Base-by-base conservation (phyloP, 495 filamentous ascomycete species). In the Penicillium egyptiacum region DNA sequence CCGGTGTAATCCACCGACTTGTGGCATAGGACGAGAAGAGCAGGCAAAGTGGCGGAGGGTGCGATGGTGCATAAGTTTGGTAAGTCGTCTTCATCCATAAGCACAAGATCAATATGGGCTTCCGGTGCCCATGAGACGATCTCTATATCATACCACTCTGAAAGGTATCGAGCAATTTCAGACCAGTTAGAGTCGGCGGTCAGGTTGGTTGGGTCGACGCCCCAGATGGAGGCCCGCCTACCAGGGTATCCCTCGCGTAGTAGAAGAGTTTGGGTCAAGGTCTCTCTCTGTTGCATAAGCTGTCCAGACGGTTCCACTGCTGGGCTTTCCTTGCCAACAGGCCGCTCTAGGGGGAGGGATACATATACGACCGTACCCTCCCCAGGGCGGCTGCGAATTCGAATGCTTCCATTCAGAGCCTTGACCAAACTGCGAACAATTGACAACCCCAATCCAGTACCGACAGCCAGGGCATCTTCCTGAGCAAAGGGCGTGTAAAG, bases 401-500 rank as follows among this genome's bases (percentile, higher is more conserved):
- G 75, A 56, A 85, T 80, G 22, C 70, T 72, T 17, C 82, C 82
- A 55, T 75, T 74, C n/a, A 85, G 59, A 28, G 77, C 74, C 28
- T 77, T 75, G 17, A 84, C 75, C 26, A 85, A 71, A 50, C 77
- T 81, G n/a, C 75, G 76, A 14, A 83, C 80, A 45, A 84, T 83
- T 9, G 77, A 80, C 19, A 83, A 56, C 2, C 79, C 79, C 14
- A 81, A 61, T 0, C 82, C 82, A 1, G 81, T 83, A 0, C 82
- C 82, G 14, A 79, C 81, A 0, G 77, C 79, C 16, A 85, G 68
- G 1, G 78, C 72, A 58, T 92, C 83, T 63, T 93, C 89, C 56
- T 93, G 89, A 0, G 86, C 81, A 60, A 92, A 93, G 1, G 89
- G 87, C 5, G 83, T 87, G 62, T 86, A 92, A 1, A 91, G 64